Conservation (phyloP, 192 early-diverging fungal genomes). For the Physocladia obscura region DNA sequence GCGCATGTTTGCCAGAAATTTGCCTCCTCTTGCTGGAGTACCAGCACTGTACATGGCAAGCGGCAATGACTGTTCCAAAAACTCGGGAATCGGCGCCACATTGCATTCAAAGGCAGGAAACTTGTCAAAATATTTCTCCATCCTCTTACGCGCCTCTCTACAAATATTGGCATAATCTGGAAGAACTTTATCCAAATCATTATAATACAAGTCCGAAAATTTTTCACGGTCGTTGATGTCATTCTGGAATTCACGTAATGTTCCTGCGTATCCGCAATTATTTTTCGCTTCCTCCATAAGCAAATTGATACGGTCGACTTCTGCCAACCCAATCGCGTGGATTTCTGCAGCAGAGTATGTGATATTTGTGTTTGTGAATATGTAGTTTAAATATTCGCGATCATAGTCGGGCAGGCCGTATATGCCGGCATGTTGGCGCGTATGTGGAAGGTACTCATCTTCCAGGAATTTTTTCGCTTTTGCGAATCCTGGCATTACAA, state of each 20-base stretch:
- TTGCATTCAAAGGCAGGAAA: slow-evolving; percentile 34
- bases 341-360: slow-evolving; percentile 33
- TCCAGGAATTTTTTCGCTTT: slow-evolving; percentile 27
- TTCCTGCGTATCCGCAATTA: slow-evolving; percentile 27
- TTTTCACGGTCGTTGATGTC: slow-evolving; percentile 32
- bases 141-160: slow-evolving; percentile 19
- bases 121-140: slow-evolving; percentile 31
- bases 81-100: slow-evolving; percentile 23
- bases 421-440: slow-evolving; percentile 27
- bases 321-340: slow-evolving; percentile 40
- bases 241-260: slow-evolving; percentile 34
- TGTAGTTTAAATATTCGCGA: slow-evolving; percentile 24
- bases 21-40: slow-evolving; percentile 24
- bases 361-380: slow-evolving; percentile 31
- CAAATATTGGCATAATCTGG: slow-evolving; percentile 23
- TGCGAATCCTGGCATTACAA: slow-evolving; percentile 22
- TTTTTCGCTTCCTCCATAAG: slow-evolving; percentile 37
- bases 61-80: slow-evolving; percentile 19
- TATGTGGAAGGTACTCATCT: slow-evolving; percentile 37
- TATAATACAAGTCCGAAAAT: slow-evolving; percentile 37
- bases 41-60: slow-evolving; percentile 31
- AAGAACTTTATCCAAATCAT: slow-evolving; percentile 32
- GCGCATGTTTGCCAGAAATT: slow-evolving; percentile 17
- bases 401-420: slow-evolving; percentile 37
- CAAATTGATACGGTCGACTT: slow-evolving; percentile 37